These are phyloP conservation scores for Maudiozyma turicensis DNA, from an alignment of 805 yeast species.

Conservation along the genomic window DNA sequence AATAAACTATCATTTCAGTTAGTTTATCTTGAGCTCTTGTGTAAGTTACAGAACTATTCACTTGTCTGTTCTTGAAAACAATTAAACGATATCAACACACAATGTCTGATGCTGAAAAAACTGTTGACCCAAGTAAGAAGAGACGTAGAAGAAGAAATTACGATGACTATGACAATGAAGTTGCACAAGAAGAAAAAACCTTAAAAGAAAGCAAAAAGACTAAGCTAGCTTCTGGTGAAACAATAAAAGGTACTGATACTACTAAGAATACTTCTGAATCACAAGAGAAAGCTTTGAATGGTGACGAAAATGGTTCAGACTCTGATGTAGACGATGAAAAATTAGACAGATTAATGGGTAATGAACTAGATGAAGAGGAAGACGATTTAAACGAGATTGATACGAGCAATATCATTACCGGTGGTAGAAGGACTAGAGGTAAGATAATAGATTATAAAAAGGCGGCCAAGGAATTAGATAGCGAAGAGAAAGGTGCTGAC, in stretches of 20 bases:
- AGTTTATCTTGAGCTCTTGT: no score
- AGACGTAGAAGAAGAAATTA: slow-evolving; percentile 33
- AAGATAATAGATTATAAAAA: slow-evolving; percentile 75
- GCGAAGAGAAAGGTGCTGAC: slow-evolving; percentile 42
- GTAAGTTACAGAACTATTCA: no score
- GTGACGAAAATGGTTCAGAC: slow-evolving; percentile 33
- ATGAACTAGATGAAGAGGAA: slow-evolving; percentile 53
- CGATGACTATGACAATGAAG: slow-evolving; percentile 54
- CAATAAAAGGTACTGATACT: neutral
- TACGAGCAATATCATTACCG: slow-evolving; percentile 69
- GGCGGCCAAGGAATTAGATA: slow-evolving; percentile 63
- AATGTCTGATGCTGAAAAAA: neutral
- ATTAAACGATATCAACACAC: neutral
- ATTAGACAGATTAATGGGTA: slow-evolving; percentile 35
- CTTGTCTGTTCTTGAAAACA: neutral
- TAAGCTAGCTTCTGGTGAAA: slow-evolving; percentile 7
- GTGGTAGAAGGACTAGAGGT: slow-evolving; percentile 86
- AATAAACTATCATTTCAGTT: no score
- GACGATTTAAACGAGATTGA: slow-evolving; percentile 77
- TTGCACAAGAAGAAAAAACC: slow-evolving; percentile 42
- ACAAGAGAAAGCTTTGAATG: slow-evolving; percentile 1
- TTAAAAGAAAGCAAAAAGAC: slow-evolving; percentile 29
- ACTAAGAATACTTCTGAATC: neutral
- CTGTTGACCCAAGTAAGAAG: slow-evolving; percentile 4
- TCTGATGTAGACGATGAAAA: slow-evolving; percentile 47